These are phyloP conservation scores for Gossypium australe DNA, from an alignment of 345 rosid genomes.

Conservation along the genomic window DNA sequence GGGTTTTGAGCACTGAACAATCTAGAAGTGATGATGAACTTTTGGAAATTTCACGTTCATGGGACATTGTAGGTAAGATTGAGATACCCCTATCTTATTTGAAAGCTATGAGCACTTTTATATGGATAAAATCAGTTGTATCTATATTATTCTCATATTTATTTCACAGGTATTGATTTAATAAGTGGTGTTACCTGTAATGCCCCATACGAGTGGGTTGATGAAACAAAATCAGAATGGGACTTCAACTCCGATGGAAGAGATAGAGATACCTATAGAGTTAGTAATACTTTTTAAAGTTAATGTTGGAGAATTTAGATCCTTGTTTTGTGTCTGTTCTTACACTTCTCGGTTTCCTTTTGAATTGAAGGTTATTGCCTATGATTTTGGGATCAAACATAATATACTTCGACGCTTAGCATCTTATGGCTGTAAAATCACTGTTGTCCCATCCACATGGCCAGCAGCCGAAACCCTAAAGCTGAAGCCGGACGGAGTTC, in stretches of 20 bases:
- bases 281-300: conserved; percentile 30
- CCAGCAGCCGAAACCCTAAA: conserved; percentile 77
- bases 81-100: neutral
- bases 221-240: conserved; percentile 68
- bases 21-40: conserved; percentile 74
- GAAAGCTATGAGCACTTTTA: neutral
- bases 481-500: conserved; percentile 89
- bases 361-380: conserved; percentile 65
- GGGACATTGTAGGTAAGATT: conserved; percentile 80
- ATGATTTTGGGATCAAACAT: conserved; percentile 93
- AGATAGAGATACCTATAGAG: conserved; percentile 43
- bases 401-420: conserved; percentile 81
- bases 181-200: conserved; percentile 84
- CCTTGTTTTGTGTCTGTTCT: conserved; percentile 13
- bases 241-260: conserved; percentile 52
- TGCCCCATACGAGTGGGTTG: conserved; percentile 78
- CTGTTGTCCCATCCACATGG: conserved; percentile 84
- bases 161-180: conserved; percentile 68
- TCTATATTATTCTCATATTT: conserved; percentile 1
- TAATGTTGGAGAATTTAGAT: conserved; percentile 7
- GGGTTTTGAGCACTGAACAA: conserved; percentile 84
- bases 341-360: conserved; percentile 2
- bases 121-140: neutral
- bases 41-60: conserved; percentile 68
- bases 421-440: conserved; percentile 83